Evolutionary conservation across 2,329 filamentous ascomycete species (phyloP).

Genomic region (Trichoderma atroviride): DNA sequence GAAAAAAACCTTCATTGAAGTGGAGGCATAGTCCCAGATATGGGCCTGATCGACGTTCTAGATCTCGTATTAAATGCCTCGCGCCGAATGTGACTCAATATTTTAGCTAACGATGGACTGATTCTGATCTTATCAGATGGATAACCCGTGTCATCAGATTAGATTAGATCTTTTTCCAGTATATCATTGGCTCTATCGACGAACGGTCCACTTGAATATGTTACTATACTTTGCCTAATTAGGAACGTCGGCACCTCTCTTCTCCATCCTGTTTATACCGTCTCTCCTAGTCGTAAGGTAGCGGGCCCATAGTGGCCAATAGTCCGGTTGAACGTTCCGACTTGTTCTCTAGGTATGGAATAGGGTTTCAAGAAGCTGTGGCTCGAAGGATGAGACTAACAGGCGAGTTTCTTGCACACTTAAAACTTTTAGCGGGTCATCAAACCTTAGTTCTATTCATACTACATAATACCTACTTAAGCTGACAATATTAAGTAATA

Average conservation of each 20-base stretch:
- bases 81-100: background rate
- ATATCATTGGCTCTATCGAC: background rate
- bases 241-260: background rate
- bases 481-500: background rate
- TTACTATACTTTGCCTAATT: background rate
- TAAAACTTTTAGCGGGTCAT: background rate
- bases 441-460: background rate
- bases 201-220: background rate
- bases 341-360: background rate
- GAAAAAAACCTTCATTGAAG: background rate
- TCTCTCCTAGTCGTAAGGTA: background rate
- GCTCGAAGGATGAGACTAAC: background rate
- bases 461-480: too few relatives aligned
- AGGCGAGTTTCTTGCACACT: too few relatives aligned
- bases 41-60: slow-evolving; percentile 10
- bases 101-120: slow-evolving; percentile 19
- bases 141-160: slow-evolving; percentile 14
- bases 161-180: slow-evolving; percentile 6
- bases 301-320: background rate
- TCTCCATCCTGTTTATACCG: background rate
- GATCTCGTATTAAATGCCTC: background rate
- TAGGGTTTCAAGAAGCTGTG: background rate
- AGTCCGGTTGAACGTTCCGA: background rate
- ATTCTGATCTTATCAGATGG: slow-evolving; percentile 22
- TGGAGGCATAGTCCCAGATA: background rate